These are phyloP conservation scores for Podospora pseudoanserina DNA, from an alignment of 495 filamentous ascomycete genomes.

Conservation along the genomic window DNA sequence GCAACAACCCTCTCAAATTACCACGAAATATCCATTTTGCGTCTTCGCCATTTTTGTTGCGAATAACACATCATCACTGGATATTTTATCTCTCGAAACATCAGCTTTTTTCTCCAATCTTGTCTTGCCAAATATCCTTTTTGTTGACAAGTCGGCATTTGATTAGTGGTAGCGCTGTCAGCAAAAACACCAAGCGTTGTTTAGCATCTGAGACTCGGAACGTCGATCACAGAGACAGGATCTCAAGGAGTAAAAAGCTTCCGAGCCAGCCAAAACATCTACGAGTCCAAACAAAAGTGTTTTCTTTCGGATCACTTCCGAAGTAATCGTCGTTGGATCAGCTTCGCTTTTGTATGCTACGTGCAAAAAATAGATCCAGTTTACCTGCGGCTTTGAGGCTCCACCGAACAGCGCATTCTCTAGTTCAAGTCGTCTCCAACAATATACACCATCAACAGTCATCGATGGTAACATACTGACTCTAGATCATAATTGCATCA, in stretches of 20 bases:
- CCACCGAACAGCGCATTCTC: no score
- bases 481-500: no score
- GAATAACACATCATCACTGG: no score
- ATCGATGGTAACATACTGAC: no score
- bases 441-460: no score
- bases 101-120: no score
- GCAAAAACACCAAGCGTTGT: conserved; percentile 8
- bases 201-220: conserved; percentile 23
- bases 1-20: not conserved
- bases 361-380: not conserved
- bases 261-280: conserved; percentile 13
- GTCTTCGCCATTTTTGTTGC: not conserved
- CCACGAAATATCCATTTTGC: not conserved
- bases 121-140: no score
- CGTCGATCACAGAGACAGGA: conserved; percentile 13
- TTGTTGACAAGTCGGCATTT: not conserved
- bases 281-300: conserved; percentile 3
- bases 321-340: not conserved
- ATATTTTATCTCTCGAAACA: no score
- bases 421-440: no score
- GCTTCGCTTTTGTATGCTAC: not conserved
- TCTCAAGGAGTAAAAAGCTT: conserved; percentile 2
- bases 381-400: not conserved
- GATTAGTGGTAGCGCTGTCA: conserved; percentile 1
- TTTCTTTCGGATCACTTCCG: not conserved